These are phyloP conservation scores for Echria macrotheca DNA, from an alignment of 495 filamentous ascomycete genomes.

Conservation along the genomic window DNA sequence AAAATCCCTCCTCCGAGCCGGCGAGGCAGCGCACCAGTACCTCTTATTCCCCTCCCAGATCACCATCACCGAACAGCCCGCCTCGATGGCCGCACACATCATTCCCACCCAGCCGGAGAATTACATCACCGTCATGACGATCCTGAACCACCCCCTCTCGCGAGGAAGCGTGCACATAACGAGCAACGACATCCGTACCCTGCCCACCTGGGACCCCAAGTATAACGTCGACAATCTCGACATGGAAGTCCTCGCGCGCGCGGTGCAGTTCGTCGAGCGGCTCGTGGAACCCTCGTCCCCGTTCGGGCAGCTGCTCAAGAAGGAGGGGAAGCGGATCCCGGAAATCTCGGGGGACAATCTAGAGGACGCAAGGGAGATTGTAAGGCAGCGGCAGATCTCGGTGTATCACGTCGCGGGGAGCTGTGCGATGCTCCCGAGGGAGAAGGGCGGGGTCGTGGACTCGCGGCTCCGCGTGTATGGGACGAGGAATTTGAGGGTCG, in stretches of 20 bases:
- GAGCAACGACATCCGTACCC: slow-evolving; percentile 26
- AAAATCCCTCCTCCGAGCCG: slow-evolving; percentile 27
- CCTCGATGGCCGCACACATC: slow-evolving; percentile 32
- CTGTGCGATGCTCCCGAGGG: slow-evolving; percentile 32
- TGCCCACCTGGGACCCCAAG: slow-evolving; percentile 48
- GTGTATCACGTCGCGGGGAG: slow-evolving; percentile 37
- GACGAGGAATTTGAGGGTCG: slow-evolving; percentile 40
- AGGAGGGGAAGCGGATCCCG: slow-evolving; percentile 23
- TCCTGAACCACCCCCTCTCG: slow-evolving; percentile 48
- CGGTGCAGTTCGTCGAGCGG: slow-evolving; percentile 40
- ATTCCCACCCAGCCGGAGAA: slow-evolving; percentile 29
- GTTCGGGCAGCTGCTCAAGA: slow-evolving; percentile 32
- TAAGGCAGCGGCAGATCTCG: slow-evolving; percentile 32
- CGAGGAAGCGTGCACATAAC: slow-evolving; percentile 54
- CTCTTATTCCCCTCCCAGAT: slow-evolving; percentile 35
- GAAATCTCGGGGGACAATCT: slow-evolving; percentile 20
- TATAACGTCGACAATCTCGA: slow-evolving; percentile 52
- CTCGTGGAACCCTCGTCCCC: slow-evolving; percentile 31
- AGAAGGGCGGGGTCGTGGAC: slow-evolving; percentile 38
- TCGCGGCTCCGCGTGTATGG: slow-evolving; percentile 46
- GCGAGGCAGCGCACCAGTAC: slow-evolving; percentile 33
- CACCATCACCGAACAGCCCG: slow-evolving; percentile 24
- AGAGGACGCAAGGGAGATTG: slow-evolving; percentile 34
- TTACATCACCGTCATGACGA: slow-evolving; percentile 35
- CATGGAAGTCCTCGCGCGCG: slow-evolving; percentile 42